Base-by-base conservation (phyloP, 352 stramenopile genomes). In the Aphanomyces invadans region DNA sequence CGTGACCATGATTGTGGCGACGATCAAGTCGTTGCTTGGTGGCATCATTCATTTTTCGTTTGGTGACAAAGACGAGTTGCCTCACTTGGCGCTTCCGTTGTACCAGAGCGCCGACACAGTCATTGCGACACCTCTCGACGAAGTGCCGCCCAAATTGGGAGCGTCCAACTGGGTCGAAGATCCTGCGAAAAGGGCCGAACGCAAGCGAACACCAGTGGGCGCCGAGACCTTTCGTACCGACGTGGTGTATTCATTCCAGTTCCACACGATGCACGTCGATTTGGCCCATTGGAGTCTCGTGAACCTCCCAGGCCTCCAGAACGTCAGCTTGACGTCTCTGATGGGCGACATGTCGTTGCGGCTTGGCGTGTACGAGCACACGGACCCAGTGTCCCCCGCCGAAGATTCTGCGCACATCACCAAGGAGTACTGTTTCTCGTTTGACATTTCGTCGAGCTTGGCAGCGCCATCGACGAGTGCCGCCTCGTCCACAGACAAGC, bases 181-280 rank as follows among this genome's bases (percentile, higher is more conserved):
- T 12, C 53, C 36, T 4, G 70, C 74, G 25, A 42, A 77, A 19
- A 71, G 71, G 17, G 56, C 72, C 19, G 38, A 36, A 42, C 75
- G 74, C 23, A 29, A 26, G 0, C 25, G 44, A 12, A 75, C 67
- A 3, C 71, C 68, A 0, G 46, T 74, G 0, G 69, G 71, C 1
- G 33, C 56, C 26, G 68, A 78, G 51, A 67, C 57, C 12, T 73
- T 83, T 61, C 53, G 66, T 45, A 55, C 69, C n/a, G 76, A 76
- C 53, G 75, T 71, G 2, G 55, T 86, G 3, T 87, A 86, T 60
- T 81, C 76, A 9, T 80, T 91, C 64, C 76, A 87, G 62, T 83
- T 80, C 65, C 70, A 81, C 62, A 83, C 76, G 23, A 76, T 72
- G 38, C 75, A 82, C 65, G 56, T 62, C 0, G 76, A 87, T 38